Base-by-base conservation (phyloP, 2,329 filamentous ascomycete species). In the Daldinia eschscholtzii region DNA sequence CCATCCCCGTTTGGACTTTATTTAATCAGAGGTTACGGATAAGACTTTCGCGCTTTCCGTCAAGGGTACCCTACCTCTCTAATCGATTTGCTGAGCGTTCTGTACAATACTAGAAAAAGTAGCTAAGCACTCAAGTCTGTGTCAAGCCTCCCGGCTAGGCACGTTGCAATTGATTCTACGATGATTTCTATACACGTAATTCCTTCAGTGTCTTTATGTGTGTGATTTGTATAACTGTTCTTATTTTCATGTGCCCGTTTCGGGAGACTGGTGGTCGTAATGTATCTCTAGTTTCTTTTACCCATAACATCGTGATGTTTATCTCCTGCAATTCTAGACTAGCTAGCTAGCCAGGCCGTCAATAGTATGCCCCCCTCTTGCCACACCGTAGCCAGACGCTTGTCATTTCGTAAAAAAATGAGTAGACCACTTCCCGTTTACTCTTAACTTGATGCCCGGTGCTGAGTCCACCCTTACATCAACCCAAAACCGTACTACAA, bases 401-500 rank as follows among this genome's bases (percentile, higher is more conserved):
- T 48, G 23, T 13, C 44, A 13, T n/a, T 48, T 20, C 5, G 12
- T 48, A 12, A 48, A 48, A 48, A 48, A 28, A 28, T 28, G 20
- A 37, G 53, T 41, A 56, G n/a, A n/a, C 53, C 4, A 15, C 20
- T 42, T 13, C 41, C 28, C 26, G 57, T 48, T 26, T 53, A 57
- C 42, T 39, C 52, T 15, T 37, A 26, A 23, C 33, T 20, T 20
- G 23, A 55, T 10, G 3, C 12, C 2, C 6, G 28, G 20, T 55
- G 12, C 13, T 23, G 12, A n/a, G 12, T 15, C 12, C 6, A 28
- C 15, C 44, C 12, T 48, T 15, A 28, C 73, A 35, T 9, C 5
- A 35, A 2, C 33, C 2, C 33, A 35, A 7, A 9, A 9, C 33
- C 7, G 33, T 10, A 9, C 10, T 35, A 35, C 33, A 89, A 81